A percentile compares a stretch with the other conserved stretches of the same genome.
These are phyloP conservation scores for Botryosphaeria dothidea DNA, from an alignment of 2,329 filamentous ascomycete genomes.

Conservation along the genomic window DNA sequence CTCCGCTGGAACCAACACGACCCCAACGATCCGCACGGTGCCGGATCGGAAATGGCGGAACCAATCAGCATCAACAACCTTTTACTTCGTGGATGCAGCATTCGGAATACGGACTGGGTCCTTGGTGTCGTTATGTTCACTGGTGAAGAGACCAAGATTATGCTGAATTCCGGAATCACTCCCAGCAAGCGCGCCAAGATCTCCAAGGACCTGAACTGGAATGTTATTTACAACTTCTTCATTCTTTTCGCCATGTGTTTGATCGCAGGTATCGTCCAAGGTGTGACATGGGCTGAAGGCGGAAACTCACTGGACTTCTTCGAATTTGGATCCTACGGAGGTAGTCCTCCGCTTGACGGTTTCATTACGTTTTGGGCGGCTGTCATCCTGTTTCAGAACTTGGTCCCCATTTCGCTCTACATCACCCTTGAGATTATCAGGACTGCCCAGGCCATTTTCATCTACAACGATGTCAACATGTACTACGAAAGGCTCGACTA, in stretches of 20 bases:
- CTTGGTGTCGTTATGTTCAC: conserved; percentile 93
- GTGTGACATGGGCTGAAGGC: conserved; percentile 73
- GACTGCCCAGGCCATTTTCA: conserved; percentile 91
- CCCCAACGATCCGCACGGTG: conserved; percentile 60
- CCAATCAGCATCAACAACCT: conserved; percentile 94
- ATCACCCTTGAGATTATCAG: conserved; percentile 96
- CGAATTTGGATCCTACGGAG: conserved; percentile 80
- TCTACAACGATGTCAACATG: conserved; percentile 95
- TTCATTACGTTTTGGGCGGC: conserved; percentile 97
- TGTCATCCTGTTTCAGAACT: conserved; percentile 94
- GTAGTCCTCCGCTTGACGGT: conserved; percentile 73
- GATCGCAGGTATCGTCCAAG: conserved; percentile 80
- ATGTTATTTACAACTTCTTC: conserved; percentile 94
- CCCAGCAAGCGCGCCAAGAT: conserved; percentile 92
- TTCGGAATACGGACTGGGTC: conserved; percentile 95
- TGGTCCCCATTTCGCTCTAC: conserved; percentile 97
- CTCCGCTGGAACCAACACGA: conserved; percentile 82
- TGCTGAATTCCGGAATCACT: conserved; percentile 96
- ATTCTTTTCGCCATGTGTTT: conserved; percentile 90
- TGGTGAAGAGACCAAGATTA: conserved; percentile 96
- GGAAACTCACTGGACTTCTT: conserved; percentile 79
- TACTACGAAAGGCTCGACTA: conserved; percentile 95
- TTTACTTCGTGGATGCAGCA: conserved; percentile 85
- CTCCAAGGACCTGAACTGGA: conserved; percentile 92
- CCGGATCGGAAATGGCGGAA: conserved; percentile 79